Percentiles rank a stretch among this genome's conserved stretches.
Evolutionary conservation across 2,329 filamentous ascomycete genomes (phyloP).

Genomic region (Phialophora chinensis): DNA sequence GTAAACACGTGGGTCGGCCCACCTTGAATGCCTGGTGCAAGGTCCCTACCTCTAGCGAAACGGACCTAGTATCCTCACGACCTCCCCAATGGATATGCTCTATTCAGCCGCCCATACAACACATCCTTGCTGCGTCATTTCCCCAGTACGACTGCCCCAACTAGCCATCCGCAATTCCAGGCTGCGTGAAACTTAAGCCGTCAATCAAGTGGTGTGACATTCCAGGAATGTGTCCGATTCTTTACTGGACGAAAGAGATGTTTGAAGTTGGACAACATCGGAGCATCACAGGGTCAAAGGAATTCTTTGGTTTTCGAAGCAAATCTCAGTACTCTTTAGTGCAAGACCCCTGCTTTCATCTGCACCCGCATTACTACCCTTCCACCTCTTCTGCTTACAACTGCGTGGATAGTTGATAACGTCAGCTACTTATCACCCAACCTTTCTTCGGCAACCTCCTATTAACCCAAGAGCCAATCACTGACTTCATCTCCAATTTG

Average conservation of each 20-base stretch:
- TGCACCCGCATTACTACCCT: conserved; percentile 9
- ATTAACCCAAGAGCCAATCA: conserved; percentile 11
- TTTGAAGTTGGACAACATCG: background rate
- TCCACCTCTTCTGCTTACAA: conserved; percentile 16
- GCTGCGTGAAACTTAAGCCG: background rate
- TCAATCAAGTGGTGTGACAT: background rate
- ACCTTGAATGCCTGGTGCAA: background rate
- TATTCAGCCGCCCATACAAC: background rate
- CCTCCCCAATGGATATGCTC: background rate
- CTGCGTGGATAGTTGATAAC: conserved; percentile 12
- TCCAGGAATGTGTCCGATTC: background rate
- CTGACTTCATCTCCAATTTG: background rate
- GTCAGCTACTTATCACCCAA: conserved; percentile 10
- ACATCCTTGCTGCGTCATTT: background rate
- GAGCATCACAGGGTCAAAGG: background rate
- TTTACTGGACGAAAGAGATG: background rate
- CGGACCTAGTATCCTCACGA: background rate
- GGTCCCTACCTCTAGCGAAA: background rate
- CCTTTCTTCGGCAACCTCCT: background rate
- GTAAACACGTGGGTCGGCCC: conserved; percentile 15
- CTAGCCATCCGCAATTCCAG: background rate
- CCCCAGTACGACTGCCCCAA: background rate
- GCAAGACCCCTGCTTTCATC: background rate
- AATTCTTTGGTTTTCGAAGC: background rate
- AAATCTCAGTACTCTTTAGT: background rate